Conservation (phyloP, 441 rosid genomes). For the Pelargonium cotyledonis region DNA sequence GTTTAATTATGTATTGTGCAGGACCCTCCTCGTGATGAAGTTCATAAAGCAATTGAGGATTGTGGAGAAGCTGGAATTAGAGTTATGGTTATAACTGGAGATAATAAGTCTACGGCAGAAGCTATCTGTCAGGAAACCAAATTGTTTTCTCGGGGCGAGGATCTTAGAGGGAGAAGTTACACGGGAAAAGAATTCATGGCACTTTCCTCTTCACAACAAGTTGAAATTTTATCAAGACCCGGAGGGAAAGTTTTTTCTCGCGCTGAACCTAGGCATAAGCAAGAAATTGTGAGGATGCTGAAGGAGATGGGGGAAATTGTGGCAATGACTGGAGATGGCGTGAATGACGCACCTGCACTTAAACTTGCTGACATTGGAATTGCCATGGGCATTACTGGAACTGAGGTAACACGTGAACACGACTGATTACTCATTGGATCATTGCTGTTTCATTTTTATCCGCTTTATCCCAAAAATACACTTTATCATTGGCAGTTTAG, state of each 20-base stretch:
- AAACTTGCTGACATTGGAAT: constrained; percentile 44
- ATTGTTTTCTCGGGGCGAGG: constrained; percentile 58
- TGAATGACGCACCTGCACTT: constrained; percentile 50
- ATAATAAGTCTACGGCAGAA: constrained; percentile 90
- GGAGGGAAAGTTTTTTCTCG: constrained; percentile 86
- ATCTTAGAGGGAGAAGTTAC: constrained; percentile 59
- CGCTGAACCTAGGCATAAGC: constrained; percentile 97
- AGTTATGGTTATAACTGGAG: constrained; percentile 96
- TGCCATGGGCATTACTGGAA: constrained; percentile 49
- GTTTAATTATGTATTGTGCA: constrained; percentile 20
- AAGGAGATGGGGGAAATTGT: constrained; percentile 88
- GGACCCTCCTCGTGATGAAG: constrained; percentile 99
- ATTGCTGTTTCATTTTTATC: background rate
- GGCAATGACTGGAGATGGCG: constrained; percentile 51
- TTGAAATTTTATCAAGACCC: constrained; percentile 37
- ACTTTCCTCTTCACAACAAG: constrained; percentile 45
- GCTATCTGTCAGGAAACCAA: constrained; percentile 93
- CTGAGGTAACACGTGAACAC: constrained; percentile 29
- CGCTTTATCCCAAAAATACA: background rate
- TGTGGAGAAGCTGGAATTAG: constrained; percentile 94
- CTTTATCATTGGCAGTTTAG: too few species aligned
- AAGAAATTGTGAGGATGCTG: constrained; percentile 90
- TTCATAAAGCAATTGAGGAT: constrained; percentile 81
- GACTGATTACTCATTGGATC: background rate
- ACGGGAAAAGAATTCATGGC: constrained; percentile 84